Base-by-base conservation (phyloP, 1,139 yeast species). In the Kodamaea derodonti region DNA sequence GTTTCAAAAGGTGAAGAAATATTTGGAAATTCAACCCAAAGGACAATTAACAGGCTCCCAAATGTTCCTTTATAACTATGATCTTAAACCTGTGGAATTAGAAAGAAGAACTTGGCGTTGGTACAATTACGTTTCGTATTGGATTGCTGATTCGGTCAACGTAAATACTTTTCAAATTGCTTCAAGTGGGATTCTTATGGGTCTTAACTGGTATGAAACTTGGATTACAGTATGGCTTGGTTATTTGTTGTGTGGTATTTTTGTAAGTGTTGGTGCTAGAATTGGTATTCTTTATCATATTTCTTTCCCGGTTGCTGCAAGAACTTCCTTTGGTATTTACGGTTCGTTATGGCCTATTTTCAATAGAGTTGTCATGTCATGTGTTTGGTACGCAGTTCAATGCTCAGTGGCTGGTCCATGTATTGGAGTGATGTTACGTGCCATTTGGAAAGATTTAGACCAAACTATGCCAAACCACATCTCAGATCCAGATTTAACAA, bases 91-190 rank as follows among this genome's bases (percentile, higher is more conserved):
- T 0, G 90, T 86, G 2, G 86, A 82, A 48, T 69, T 62, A 16
- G 72, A 64, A 12, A 68, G 86, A 53, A 69, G 95, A 53, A 71
- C 72, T 17, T 86, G 95, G 95, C 65, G 76, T 20, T 84, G 95
- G 94, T 80, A 69, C 56, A 84, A 84, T 52, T 86, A 65, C 53
- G 80, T 81, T 8, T 80, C 75, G 42, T 84, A 84, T 49, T 86
- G 95, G 95, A 60, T 85, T 37, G 88, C 95, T 1, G 95, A 85
- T 54, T 78, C 94, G 17, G 84, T 87, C 62, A 86, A 86, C 56
- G 80, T 87, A 49, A 85, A 84, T 53, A 85, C 95, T 9, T 86
- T 94, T 90, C 90, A 84, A 62, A 85, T 87, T 50, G 95, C 95
- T 5, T 80, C 92, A 3, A 82, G 94, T 1, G 94, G 95, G 44